These are phyloP conservation scores for Adansonia gregorii DNA, from an alignment of 441 rosid genomes.

Conservation along the genomic window DNA sequence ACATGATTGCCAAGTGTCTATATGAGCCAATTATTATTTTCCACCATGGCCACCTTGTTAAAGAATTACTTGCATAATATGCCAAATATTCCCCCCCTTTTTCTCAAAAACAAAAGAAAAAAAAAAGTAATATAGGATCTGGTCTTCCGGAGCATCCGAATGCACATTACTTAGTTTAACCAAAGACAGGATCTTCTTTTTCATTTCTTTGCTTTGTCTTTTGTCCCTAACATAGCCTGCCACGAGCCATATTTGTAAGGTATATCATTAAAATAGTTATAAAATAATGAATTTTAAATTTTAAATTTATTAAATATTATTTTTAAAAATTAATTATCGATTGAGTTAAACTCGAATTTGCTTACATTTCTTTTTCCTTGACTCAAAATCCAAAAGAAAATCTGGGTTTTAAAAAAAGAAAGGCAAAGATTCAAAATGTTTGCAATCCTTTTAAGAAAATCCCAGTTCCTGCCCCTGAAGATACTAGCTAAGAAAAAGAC, in stretches of 20 bases:
- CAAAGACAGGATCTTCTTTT: slow-evolving; percentile 24
- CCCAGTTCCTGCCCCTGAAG: background rate
- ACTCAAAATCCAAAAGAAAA: slow-evolving; percentile 26
- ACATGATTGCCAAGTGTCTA: background rate
- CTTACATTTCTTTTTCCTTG: background rate
- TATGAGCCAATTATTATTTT: too few relatives aligned
- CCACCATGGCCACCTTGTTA: background rate
- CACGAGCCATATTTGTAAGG: slow-evolving; percentile 1
- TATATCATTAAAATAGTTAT: background rate
- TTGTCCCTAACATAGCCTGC: slow-evolving; percentile 20
- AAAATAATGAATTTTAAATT: background rate
- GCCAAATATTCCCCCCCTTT: background rate
- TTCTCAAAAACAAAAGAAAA: background rate
- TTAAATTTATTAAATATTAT: too few relatives aligned
- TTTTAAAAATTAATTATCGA: too few relatives aligned
- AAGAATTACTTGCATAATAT: background rate
- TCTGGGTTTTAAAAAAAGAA: background rate
- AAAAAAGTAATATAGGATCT: background rate
- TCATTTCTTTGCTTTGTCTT: slow-evolving; percentile 27
- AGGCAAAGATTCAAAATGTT: slow-evolving; percentile 31
- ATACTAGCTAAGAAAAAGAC: background rate
- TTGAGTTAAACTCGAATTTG: background rate
- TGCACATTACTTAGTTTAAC: background rate
- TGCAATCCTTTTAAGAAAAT: slow-evolving; percentile 20
- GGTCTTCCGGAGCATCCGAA: background rate